A percentile compares a stretch with the other conserved stretches of the same genome.
These are phyloP conservation scores for Fusarium keratoplasticum DNA, from an alignment of 2,329 filamentous ascomycete genomes.

Conservation along the genomic window DNA sequence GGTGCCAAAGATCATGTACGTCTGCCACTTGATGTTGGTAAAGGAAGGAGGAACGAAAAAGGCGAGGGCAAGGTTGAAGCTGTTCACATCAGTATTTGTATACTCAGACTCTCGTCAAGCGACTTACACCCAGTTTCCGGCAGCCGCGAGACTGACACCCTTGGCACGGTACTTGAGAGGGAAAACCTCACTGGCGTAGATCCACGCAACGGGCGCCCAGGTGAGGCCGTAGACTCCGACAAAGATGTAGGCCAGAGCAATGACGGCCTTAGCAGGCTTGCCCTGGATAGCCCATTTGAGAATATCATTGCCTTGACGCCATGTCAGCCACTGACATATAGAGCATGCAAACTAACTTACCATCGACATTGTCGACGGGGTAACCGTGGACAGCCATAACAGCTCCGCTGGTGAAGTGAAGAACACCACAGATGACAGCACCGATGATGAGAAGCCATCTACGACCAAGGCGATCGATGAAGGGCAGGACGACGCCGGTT, in stretches of 20 bases:
- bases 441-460: conserved; percentile 60
- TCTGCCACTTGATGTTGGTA: conserved; percentile 60
- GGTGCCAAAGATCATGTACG: conserved; percentile 59
- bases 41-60: conserved; percentile 54
- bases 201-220: conserved; percentile 63
- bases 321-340: background rate
- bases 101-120: background rate
- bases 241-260: conserved; percentile 62
- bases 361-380: conserved; percentile 55
- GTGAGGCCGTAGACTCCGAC: conserved; percentile 53
- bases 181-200: conserved; percentile 70
- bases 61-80: conserved; percentile 55
- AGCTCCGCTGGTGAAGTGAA: conserved; percentile 62
- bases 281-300: conserved; percentile 60
- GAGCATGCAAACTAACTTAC: conserved; percentile 7
- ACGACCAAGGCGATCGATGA: conserved; percentile 62
- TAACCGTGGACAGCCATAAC: conserved; percentile 63
- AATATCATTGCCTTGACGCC: conserved; percentile 54
- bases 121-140: conserved; percentile 54
- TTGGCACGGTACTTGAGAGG: conserved; percentile 63
- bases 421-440: conserved; percentile 56
- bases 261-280: conserved; percentile 60
- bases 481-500: conserved; percentile 61
- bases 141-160: conserved; percentile 64
- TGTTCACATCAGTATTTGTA: conserved; percentile 1